Percentiles rank a stretch among this genome's conserved stretches.
Conservation (phyloP, 768 basidiomycete genomes). For the Strobilomyces echinocephalus region DNA sequence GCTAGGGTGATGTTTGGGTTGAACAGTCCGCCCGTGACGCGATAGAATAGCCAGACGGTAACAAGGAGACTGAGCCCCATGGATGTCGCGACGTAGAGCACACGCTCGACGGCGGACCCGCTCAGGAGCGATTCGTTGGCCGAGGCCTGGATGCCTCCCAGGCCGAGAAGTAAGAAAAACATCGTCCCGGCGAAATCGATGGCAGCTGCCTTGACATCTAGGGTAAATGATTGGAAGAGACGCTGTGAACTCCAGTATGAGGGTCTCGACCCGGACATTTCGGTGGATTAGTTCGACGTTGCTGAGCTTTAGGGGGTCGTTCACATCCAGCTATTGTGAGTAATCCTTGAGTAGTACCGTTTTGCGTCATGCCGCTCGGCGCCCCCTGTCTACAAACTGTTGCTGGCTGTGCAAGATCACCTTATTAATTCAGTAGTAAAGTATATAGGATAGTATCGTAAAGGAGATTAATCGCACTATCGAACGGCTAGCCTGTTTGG, state of each 20-base stretch:
- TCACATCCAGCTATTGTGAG: not conserved
- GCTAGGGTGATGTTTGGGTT: slow-evolving; percentile 61
- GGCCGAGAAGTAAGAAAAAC: slow-evolving; percentile 59
- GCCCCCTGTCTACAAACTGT: no score
- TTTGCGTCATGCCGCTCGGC: no score
- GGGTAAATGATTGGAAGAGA: slow-evolving; percentile 27
- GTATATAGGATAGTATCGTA: no score
- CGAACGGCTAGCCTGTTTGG: not conserved
- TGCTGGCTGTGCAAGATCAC: no score
- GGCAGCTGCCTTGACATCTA: slow-evolving; percentile 46
- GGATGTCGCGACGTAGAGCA: slow-evolving; percentile 53
- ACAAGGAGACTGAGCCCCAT: slow-evolving; percentile 62
- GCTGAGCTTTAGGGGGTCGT: not conserved
- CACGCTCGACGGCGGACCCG: slow-evolving; percentile 36
- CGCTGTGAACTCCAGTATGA: slow-evolving; percentile 23
- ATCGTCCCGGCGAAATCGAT: slow-evolving; percentile 58
- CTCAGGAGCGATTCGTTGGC: slow-evolving; percentile 32
- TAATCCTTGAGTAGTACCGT: no score
- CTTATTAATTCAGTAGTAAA: no score
- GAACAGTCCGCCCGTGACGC: slow-evolving; percentile 60
- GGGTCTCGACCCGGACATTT: slow-evolving; percentile 9
- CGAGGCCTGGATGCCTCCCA: slow-evolving; percentile 61
- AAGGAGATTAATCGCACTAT: no score
- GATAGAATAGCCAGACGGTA: slow-evolving; percentile 65
- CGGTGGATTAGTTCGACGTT: not conserved